Evolutionary conservation across 176 grass and related monocot species (phyloP).

Genomic region (Oryza punctata): DNA sequence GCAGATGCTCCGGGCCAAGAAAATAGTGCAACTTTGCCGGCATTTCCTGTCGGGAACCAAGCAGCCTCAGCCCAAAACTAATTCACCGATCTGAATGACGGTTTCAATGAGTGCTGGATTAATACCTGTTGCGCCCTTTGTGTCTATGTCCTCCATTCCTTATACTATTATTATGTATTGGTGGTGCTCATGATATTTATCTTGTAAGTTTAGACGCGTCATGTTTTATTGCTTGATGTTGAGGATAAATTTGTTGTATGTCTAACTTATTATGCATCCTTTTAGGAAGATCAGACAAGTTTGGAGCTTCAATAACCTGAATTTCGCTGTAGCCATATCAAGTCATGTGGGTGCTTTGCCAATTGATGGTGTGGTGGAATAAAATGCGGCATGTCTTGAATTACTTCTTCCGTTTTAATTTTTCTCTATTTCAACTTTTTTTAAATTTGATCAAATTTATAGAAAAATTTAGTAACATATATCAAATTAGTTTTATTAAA

Average conservation of each 20-base stretch:
- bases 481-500: too few relatives aligned
- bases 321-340: neutral
- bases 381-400: neutral
- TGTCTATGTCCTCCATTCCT: slow-evolving; percentile 36
- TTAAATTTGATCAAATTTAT: too few relatives aligned
- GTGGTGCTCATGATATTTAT: slow-evolving; percentile 7
- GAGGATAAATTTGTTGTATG: slow-evolving; percentile 30
- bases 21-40: slow-evolving; percentile 31
- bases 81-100: neutral
- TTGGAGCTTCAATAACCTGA: neutral
- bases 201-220: slow-evolving; percentile 29
- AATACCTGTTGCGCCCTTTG: neutral
- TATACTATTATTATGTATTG: slow-evolving; percentile 5
- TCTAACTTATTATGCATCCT: neutral
- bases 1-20: slow-evolving; percentile 47
- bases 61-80: slow-evolving; percentile 65
- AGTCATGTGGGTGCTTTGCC: neutral
- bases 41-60: slow-evolving; percentile 52
- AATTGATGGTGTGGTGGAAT: neutral
- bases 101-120: slow-evolving; percentile 19
- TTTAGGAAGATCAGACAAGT: neutral
- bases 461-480: too few relatives aligned
- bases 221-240: slow-evolving; percentile 19
- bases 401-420: too few relatives aligned
- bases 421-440: too few relatives aligned